Percentiles rank a stretch among this genome's conserved stretches.
These are phyloP conservation scores for Solanum hybrid DNA, from an alignment of 305 asterid genomes.

Conservation along the genomic window DNA sequence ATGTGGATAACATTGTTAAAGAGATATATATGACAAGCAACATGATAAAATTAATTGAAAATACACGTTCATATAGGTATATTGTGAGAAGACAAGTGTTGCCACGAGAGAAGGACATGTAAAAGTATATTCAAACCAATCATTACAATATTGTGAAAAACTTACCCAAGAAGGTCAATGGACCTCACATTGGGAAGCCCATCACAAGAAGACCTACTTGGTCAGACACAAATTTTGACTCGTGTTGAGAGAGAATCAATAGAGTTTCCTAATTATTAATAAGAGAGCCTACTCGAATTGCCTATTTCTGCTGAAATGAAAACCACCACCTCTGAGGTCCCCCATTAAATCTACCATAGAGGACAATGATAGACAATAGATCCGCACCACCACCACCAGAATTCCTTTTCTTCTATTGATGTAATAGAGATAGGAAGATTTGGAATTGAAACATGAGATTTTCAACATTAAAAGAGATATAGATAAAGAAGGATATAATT, in stretches of 20 bases:
- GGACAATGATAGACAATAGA: neutral
- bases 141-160: slow-evolving; percentile 19
- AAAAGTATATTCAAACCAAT: too few species aligned
- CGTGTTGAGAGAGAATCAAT: neutral
- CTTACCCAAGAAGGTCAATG: neutral
- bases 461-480: too few species aligned
- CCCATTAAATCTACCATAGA: neutral
- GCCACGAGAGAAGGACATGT: neutral
- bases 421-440: neutral
- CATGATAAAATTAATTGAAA: too few species aligned
- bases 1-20: neutral
- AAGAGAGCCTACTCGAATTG: neutral
- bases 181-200: neutral
- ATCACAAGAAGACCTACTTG: too few species aligned
- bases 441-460: neutral
- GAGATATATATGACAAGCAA: too few species aligned
- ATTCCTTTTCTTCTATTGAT: neutral
- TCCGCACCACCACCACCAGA: neutral
- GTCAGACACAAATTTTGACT: neutral
- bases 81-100: neutral
- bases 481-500: neutral
- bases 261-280: neutral
- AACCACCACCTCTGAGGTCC: neutral
- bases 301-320: neutral
- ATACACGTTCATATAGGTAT: too few species aligned